Percentiles rank a stretch among this genome's conserved stretches.
phyloP scores from a whole-genome alignment of 2,329 filamentous ascomycete species.

The Claviceps capensis region DNA sequence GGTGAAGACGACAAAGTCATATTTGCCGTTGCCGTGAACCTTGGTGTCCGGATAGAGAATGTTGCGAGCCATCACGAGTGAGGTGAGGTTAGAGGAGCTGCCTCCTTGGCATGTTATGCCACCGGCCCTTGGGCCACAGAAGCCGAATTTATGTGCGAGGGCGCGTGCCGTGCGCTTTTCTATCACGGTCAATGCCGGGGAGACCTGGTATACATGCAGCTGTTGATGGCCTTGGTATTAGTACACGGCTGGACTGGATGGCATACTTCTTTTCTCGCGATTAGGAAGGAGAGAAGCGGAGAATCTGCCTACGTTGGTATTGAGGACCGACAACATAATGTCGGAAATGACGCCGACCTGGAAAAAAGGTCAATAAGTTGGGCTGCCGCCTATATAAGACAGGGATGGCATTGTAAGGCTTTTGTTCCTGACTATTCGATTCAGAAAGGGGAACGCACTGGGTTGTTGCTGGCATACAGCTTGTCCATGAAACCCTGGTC shows the following conservation, averaged over 20 bases:
- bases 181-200: conserved; percentile 72
- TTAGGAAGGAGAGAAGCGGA: neutral
- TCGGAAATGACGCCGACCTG: conserved; percentile 74
- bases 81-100: conserved; percentile 70
- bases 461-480: conserved; percentile 80
- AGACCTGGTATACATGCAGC: conserved; percentile 88
- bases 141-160: conserved; percentile 65
- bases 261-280: neutral
- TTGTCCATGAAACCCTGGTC: conserved; percentile 95
- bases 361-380: neutral
- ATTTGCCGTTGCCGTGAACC: conserved; percentile 48
- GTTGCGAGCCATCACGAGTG: conserved; percentile 79
- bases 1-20: conserved; percentile 73
- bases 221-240: conserved; percentile 14
- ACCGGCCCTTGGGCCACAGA: conserved; percentile 54
- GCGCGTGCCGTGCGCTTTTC: conserved; percentile 69
- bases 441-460: conserved; percentile 32
- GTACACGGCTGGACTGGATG: neutral
- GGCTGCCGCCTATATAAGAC: too few relatives aligned
- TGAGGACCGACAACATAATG: conserved; percentile 69
- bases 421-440: neutral
- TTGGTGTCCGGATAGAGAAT: conserved; percentile 71
- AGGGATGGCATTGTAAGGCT: neutral
- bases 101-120: conserved; percentile 74
- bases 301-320: conserved; percentile 60